Base-by-base conservation (phyloP, 176 grass and related monocot genomes). In the Typha latifolia region DNA sequence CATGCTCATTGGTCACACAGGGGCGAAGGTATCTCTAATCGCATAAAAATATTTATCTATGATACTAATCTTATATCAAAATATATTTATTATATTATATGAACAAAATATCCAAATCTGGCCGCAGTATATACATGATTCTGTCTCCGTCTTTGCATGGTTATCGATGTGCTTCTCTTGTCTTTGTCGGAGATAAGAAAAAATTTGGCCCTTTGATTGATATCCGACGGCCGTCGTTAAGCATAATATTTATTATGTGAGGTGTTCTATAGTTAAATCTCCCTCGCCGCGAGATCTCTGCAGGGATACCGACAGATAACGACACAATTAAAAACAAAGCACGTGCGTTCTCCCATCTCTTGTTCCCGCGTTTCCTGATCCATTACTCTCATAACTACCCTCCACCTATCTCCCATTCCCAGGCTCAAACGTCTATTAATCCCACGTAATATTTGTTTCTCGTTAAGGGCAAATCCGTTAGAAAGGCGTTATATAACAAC, bases 391-490 rank as follows among this genome's bases (percentile, higher is more conserved):
- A 37, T 4, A 37, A 37, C 34, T 37, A 37, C 13, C 32, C 27
- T 22, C 32, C 34, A 21, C 66, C 27, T 15, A 3, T 11, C 7
- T 71, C 53, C n/a, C 59, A 26, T 11, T n/a, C 13, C 22, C 59
- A 51, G n/a, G 59, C 71, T 31, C 49, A 3, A 12, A 14, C 16
- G 2, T 12, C 6, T 26, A 10, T 24, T 29, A 74, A 6, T 6
- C 4, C 7, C 34, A 0, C 4, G 34, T 37, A 37, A 37, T 37
- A 18, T 8, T 53, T 1, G 3, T 5, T 27, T 12, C 15, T 12
- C 23, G 2, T 6, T 0, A 51, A 37, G 85, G 86, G 48, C 20
- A 84, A 62, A 79, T 53, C 14, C 5, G 85, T 63, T 77, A 89
- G 24, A 70, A 59, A 22, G 21, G 21, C 61, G 13, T 27, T 15